Evolutionary conservation across 345 rosid species (phyloP), one percentile per base, ranked within the genome.

Genomic region (Excoecaria cochinchinensis): DNA sequence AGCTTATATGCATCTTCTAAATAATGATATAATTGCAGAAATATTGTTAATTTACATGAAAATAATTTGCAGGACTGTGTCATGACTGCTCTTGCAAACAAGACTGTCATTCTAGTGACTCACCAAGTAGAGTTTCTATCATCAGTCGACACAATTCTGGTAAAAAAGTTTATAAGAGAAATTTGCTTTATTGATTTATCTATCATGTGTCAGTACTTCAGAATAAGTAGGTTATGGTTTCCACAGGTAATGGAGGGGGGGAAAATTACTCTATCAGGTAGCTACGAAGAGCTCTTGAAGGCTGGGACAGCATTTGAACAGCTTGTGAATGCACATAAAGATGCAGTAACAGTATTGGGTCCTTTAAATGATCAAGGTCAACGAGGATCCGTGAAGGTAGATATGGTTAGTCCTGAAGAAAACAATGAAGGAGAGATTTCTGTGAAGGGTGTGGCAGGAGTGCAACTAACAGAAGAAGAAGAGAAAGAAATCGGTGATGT

Each of bases 101-200:
- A 87, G 74, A 80, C 85, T n/a, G 86, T 83, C 63, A 63, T 84
- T 31, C 77, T 77, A 65, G 87, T 81, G 50, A 86, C 86, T 60
- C 89, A 81, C 81, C 87, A 84, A 75, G 79, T 82, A 25, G 89
- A 84, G 59, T 80, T 84, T 73, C 81, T 86, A 24, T 63, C 80
- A 11, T 72, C 76, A 11, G 82, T 78, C 31, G 85, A 87, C 74
- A 69, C 10, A 48, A 77, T 87, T 52, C 74, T 81, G 81, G 90
- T 87, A 63, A 79, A 68, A 38, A 19, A 22, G 25, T 24, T 24
- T 44, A 13, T 25, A 6, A 7, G 24, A 52, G 24, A 39, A 61
- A 1, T 56, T 74, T 52, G 38, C 19, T 50, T 14, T 52, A 5
- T 4, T 19, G 10, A n/a, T 63, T 39, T 48, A 21, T 38, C 42